Evolutionary conservation across 352 stramenopile genomes (phyloP).

Genomic region (Phytophthora citrophthora): DNA sequence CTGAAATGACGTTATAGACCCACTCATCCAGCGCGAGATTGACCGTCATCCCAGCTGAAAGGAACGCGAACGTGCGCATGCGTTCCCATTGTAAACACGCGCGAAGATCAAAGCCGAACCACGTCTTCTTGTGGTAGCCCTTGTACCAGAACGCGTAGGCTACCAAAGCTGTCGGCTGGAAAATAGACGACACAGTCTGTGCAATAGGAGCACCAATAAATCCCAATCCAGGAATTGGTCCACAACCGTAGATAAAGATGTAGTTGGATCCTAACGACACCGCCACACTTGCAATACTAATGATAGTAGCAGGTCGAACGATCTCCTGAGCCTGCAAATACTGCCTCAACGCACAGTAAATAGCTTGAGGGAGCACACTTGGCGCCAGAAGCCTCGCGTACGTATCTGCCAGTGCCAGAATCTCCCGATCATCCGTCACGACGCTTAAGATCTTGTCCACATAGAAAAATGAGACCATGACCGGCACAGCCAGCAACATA

Average conservation of each 20-base stretch:
- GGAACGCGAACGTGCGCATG: slow-evolving; percentile 64
- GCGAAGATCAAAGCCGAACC: slow-evolving; percentile 59
- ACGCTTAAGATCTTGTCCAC: slow-evolving; percentile 71
- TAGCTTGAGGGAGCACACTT: slow-evolving; percentile 69
- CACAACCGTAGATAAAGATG: slow-evolving; percentile 81
- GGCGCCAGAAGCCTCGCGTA: slow-evolving; percentile 68
- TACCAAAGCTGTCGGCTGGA: slow-evolving; percentile 73
- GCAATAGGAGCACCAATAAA: slow-evolving; percentile 83
- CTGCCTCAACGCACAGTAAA: slow-evolving; percentile 79
- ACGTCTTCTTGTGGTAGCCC: slow-evolving; percentile 81
- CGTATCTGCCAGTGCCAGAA: slow-evolving; percentile 65
- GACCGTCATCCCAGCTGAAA: slow-evolving; percentile 79
- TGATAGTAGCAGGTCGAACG: slow-evolving; percentile 79
- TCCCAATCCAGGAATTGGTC: slow-evolving; percentile 55
- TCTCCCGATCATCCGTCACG: slow-evolving; percentile 67
- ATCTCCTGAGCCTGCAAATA: slow-evolving; percentile 87
- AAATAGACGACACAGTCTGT: slow-evolving; percentile 69
- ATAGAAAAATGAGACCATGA: slow-evolving; percentile 86
- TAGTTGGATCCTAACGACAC: slow-evolving; percentile 80
- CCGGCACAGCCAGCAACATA: slow-evolving; percentile 68
- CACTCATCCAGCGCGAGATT: slow-evolving; percentile 83
- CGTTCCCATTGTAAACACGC: slow-evolving; percentile 70
- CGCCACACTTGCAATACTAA: slow-evolving; percentile 67
- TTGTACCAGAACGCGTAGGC: slow-evolving; percentile 85
- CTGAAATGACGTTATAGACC: slow-evolving; percentile 82